Base-by-base conservation (phyloP, 2,329 filamentous ascomycete genomes). In the Ilyonectria destructans region DNA sequence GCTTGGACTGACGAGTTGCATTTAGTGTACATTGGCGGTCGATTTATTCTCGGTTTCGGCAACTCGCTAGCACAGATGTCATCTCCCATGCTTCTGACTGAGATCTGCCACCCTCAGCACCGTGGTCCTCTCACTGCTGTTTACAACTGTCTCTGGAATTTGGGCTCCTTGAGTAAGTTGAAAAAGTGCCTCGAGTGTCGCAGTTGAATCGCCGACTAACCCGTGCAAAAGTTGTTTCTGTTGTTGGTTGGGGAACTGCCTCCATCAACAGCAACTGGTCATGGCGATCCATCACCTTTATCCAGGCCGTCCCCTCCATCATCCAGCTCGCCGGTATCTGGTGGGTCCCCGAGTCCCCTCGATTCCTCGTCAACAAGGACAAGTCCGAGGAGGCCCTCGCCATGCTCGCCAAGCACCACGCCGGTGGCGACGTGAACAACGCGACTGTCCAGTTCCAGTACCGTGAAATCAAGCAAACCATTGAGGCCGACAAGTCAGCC, bases 111-210 rank as follows among this genome's bases (percentile, higher is more conserved):
- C 75, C 90, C 90, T 26, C 90, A 92, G 75, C 90, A 93, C 76
- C 88, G 90, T 76, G 90, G 86, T 33, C 87, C 87, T 31, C 85
- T 92, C 55, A 92, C 90, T 1, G 85, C 90, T 15, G 85, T 92
- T 65, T 92, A 92, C 81, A 92, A 92, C 79, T 91, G 88, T 73
- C 80, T 92, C 59, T 93, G 90, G 90, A 91, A 91, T 77, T 78
- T 90, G 62, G 89, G 89, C 43, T 83, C 84, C 15, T 77, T 85
- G n/a, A 71, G 78, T 80, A 71, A 73, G 76, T 60, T 26, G 8
- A 19, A 19, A 4, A 19, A 7, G 13, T 9, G 4, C 17, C 23
- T 12, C 49, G 13, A n/a, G 17, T 6, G 3, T 35, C 12, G 2
- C 21, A n/a, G 1, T 7, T 2, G 8, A 51, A 1, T 9, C 17